phyloP scores from a whole-genome alignment of 495 filamentous ascomycete genomes.

The Hypoxylon trugodes region DNA sequence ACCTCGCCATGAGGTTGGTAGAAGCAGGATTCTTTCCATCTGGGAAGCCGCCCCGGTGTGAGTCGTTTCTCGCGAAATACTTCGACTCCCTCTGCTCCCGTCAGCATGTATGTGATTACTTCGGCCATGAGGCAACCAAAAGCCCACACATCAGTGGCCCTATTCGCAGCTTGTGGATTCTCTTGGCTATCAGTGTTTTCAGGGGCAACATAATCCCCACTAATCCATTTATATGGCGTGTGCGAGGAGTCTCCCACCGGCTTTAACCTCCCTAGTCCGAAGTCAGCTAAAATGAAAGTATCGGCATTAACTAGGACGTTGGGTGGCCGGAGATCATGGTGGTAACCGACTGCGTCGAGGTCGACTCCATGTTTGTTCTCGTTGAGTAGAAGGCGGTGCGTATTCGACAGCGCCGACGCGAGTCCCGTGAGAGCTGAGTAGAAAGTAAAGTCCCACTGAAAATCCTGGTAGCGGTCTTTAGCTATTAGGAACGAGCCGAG shows the following conservation, averaged over 20 bases:
- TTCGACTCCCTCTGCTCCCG: background rate
- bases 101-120: background rate
- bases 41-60: background rate
- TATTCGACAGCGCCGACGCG: background rate
- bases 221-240: background rate
- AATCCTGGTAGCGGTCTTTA: background rate
- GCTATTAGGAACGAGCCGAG: background rate
- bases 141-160: constrained; percentile 1
- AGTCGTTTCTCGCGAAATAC: background rate
- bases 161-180: background rate
- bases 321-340: background rate
- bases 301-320: background rate
- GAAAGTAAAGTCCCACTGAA: background rate
- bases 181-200: background rate
- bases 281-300: background rate
- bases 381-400: background rate
- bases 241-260: background rate
- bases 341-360: background rate
- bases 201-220: background rate
- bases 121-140: background rate
- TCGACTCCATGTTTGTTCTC: background rate
- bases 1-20: background rate
- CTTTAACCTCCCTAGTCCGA: background rate
- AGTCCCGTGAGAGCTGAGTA: background rate
- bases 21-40: background rate